Evolutionary conservation across 768 basidiomycete genomes (phyloP).

Genomic region (Boletus pseudopeckii): DNA sequence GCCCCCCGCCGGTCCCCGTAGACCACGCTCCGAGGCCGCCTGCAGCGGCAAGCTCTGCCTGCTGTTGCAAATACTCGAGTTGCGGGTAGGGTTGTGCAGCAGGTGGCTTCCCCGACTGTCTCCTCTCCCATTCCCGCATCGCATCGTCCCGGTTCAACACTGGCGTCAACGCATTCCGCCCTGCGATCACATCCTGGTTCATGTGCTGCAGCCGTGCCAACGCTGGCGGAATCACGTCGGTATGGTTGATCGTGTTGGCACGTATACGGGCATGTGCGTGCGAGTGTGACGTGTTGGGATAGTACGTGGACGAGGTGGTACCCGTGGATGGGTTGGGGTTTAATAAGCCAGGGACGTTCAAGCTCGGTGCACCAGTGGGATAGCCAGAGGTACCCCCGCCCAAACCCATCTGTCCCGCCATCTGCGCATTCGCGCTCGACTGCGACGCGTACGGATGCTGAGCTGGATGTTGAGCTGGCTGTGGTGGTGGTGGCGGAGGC

Average conservation of each 20-base stretch:
- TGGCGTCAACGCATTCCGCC: slow-evolving; percentile 82
- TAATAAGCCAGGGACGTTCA: slow-evolving; percentile 27
- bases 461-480: slow-evolving; percentile 19
- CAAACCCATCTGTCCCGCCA: slow-evolving; percentile 18
- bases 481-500: slow-evolving; percentile 24
- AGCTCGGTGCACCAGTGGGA: slow-evolving; percentile 11
- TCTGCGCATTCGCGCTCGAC: slow-evolving; percentile 17
- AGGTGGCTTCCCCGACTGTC: slow-evolving; percentile 69
- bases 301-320: slow-evolving; percentile 58
- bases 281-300: slow-evolving; percentile 37
- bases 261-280: slow-evolving; percentile 56
- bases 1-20: too few species aligned
- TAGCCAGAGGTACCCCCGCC: slow-evolving; percentile 18
- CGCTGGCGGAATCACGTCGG: slow-evolving; percentile 90
- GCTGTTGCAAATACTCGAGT: slow-evolving; percentile 88
- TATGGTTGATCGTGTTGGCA: slow-evolving; percentile 88
- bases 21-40: slow-evolving; percentile 60
- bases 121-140: slow-evolving; percentile 92
- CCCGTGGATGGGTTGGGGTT: slow-evolving; percentile 44
- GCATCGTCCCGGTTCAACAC: slow-evolving; percentile 94
- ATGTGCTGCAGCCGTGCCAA: slow-evolving; percentile 86
- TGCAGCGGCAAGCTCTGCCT: slow-evolving; percentile 76
- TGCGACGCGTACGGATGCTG: slow-evolving; percentile 29
- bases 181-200: slow-evolving; percentile 74
- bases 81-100: slow-evolving; percentile 84